phyloP scores from a whole-genome alignment of 2,329 filamentous ascomycete species.

The Monilinia fructicola region DNA sequence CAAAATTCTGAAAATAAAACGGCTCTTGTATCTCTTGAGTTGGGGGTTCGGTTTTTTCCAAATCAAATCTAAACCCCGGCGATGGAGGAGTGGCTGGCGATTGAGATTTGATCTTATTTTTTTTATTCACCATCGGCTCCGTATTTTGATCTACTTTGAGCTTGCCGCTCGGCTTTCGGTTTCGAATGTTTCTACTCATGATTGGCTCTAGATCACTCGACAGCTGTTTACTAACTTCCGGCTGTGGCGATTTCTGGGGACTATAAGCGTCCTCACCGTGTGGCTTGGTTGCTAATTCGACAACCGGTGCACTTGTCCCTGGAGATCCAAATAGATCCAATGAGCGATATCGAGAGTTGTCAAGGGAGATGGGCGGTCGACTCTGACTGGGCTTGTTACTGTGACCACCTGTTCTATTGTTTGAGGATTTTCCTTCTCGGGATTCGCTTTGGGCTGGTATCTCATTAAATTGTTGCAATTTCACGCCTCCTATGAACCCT shows the following conservation, averaged over 20 bases:
- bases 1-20: conserved; percentile 16
- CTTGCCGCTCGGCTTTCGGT: conserved; percentile 1
- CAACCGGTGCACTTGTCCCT: background rate
- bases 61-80: conserved; percentile 20
- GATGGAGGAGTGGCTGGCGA: conserved; percentile 1
- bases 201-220: conserved; percentile 14
- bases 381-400: conserved; percentile 7
- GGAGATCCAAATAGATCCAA: conserved; percentile 3
- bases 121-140: background rate
- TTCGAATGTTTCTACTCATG: conserved; percentile 17
- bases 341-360: conserved; percentile 16
- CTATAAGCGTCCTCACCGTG: conserved; percentile 6
- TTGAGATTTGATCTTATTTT: conserved; percentile 1
- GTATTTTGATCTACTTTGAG: background rate
- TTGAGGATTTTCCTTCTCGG: conserved; percentile 5
- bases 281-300: background rate
- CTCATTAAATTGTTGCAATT: conserved; percentile 36
- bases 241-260: background rate
- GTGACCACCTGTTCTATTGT: background rate
- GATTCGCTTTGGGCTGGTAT: conserved; percentile 28
- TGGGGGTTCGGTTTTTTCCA: background rate
- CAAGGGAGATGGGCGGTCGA: conserved; percentile 19
- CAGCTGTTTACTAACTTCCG: background rate
- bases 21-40: conserved; percentile 6
- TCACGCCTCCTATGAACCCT: conserved; percentile 40